phyloP scores from a whole-genome alignment of 2,329 filamentous ascomycete species.

The Orbilia quercus region DNA sequence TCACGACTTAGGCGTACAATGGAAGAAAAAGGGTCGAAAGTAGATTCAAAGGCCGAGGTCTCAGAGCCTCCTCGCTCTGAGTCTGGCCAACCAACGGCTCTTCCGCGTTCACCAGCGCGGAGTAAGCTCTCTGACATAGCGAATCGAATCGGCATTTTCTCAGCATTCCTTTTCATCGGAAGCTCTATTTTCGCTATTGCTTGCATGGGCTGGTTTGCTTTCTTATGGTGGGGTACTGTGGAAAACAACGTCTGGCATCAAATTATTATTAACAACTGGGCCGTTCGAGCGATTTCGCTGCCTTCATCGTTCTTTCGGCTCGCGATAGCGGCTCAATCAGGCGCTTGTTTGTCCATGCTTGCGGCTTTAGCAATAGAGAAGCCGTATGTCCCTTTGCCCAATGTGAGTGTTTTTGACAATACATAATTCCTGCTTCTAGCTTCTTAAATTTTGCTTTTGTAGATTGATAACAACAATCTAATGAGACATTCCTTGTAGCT shows the following conservation, averaged over 20 bases:
- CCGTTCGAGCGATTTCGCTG: constrained; percentile 22
- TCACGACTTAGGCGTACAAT: too few relatives aligned
- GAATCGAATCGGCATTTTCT: constrained; percentile 12
- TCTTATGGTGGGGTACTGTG: constrained; percentile 20
- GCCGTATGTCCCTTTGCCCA: constrained; percentile 11
- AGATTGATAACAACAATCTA: too few relatives aligned
- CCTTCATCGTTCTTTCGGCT: constrained; percentile 22
- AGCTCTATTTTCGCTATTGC: constrained; percentile 21
- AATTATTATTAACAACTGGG: constrained; percentile 27
- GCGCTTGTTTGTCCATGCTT: constrained; percentile 31
- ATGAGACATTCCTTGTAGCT: too few relatives aligned
- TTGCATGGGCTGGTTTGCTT: constrained; percentile 29
- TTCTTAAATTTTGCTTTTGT: neutral
- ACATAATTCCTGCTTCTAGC: neutral
- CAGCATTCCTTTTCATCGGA: constrained; percentile 17
- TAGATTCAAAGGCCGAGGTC: too few relatives aligned
- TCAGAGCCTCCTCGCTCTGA: too few relatives aligned
- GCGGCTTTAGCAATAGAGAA: constrained; percentile 33
- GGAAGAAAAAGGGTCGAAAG: too few relatives aligned
- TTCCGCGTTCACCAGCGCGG: too few relatives aligned
- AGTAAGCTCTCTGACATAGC: too few relatives aligned
- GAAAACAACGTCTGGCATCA: constrained; percentile 15
- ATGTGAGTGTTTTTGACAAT: constrained; percentile 7
- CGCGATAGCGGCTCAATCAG: constrained; percentile 14
- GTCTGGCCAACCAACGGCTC: too few relatives aligned